These are phyloP conservation scores for Xylaria digitata DNA, from an alignment of 2,329 filamentous ascomycete species.

Conservation along the genomic window DNA sequence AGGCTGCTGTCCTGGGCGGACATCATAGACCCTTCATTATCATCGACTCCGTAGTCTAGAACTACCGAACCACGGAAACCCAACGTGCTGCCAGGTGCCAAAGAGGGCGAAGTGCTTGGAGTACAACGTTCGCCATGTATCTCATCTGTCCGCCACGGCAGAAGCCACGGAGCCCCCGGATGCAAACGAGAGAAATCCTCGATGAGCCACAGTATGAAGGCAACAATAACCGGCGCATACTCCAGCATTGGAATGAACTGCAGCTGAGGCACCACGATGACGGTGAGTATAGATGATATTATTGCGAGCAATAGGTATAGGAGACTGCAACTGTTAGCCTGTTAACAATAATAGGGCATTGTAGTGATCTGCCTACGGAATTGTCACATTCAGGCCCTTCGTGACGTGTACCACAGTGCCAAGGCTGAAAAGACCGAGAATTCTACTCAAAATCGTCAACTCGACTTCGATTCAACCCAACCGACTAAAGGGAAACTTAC, in stretches of 20 bases:
- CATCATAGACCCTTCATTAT: slow-evolving; percentile 16
- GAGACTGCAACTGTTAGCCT: slow-evolving; percentile 23
- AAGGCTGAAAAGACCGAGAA: slow-evolving; percentile 37
- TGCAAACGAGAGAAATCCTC: slow-evolving; percentile 30
- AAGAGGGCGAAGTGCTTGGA: not conserved
- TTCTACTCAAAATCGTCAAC: slow-evolving; percentile 36
- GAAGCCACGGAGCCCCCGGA: not conserved
- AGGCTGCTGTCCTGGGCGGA: slow-evolving; percentile 23
- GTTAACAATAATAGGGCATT: not conserved
- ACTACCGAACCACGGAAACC: slow-evolving; percentile 13
- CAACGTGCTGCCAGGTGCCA: slow-evolving; percentile 3
- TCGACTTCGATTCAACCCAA: not conserved
- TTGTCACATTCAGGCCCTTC: slow-evolving; percentile 35
- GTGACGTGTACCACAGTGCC: slow-evolving; percentile 30
- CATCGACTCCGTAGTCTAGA: slow-evolving; percentile 11
- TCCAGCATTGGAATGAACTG: slow-evolving; percentile 9
- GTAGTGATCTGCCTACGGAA: slow-evolving; percentile 30
- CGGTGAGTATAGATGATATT: slow-evolving; percentile 13
- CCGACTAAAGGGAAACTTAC: slow-evolving; percentile 34
- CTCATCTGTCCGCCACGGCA: slow-evolving; percentile 10
- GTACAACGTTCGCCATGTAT: slow-evolving; percentile 2
- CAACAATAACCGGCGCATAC: slow-evolving; percentile 27
- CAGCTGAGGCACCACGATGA: slow-evolving; percentile 16
- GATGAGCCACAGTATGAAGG: slow-evolving; percentile 29
- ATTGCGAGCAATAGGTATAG: slow-evolving; percentile 25